Evolutionary conservation across 2,329 filamentous ascomycete genomes (phyloP).

Genomic region (Fusarium fracticaudum): DNA sequence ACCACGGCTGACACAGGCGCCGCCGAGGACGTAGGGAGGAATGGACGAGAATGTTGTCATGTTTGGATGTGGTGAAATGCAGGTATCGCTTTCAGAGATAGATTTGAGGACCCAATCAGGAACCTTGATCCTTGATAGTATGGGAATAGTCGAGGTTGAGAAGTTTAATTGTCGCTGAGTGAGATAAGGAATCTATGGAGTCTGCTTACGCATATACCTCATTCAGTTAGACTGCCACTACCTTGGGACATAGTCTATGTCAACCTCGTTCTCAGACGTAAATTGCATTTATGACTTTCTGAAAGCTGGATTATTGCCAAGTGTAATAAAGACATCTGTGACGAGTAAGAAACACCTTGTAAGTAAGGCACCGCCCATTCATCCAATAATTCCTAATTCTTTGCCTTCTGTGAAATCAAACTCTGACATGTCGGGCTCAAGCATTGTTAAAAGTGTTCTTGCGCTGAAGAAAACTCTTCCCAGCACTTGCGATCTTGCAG

Average conservation of each 20-base stretch:
- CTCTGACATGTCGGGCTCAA: background rate
- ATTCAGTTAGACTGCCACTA: background rate
- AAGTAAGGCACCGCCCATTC: too few species aligned
- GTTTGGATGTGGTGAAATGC: background rate
- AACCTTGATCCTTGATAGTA: background rate
- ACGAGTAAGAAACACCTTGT: background rate
- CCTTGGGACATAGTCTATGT: background rate
- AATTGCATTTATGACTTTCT: background rate
- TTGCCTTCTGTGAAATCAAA: background rate
- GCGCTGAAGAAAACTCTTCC: background rate
- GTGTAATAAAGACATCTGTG: background rate
- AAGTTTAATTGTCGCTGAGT: background rate
- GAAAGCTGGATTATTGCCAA: rapidly evolving
- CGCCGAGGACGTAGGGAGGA: slow-evolving; percentile 37
- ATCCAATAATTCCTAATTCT: background rate
- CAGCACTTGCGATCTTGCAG: background rate
- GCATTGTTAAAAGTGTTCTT: background rate
- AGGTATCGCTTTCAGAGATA: background rate
- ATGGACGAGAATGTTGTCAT: slow-evolving; percentile 40
- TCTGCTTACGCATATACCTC: slow-evolving; percentile 1
- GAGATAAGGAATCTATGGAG: background rate
- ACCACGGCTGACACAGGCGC: slow-evolving; percentile 38
- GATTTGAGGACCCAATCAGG: background rate
- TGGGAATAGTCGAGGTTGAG: background rate
- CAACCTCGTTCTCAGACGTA: background rate